Evolutionary conservation across 202 grass and related monocot species (phyloP).

Genomic region (Musa balbisiana): DNA sequence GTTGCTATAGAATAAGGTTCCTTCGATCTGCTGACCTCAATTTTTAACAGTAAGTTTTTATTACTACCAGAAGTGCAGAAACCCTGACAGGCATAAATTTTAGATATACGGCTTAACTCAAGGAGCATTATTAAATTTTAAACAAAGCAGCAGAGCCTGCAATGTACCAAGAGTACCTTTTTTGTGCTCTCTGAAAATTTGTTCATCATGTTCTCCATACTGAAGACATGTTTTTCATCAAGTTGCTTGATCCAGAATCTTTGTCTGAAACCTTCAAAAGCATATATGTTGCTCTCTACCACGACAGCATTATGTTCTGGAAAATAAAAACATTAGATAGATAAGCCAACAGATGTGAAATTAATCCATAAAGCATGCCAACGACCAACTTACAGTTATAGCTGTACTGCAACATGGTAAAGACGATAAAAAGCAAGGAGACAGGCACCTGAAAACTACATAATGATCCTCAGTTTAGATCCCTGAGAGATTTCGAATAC

Average conservation of each 20-base stretch:
- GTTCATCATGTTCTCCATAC: not conserved
- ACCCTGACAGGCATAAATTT: too few relatives aligned
- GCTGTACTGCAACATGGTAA: not conserved
- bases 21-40: too few relatives aligned
- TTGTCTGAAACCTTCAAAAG: slow-evolving; percentile 1
- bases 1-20: too few relatives aligned
- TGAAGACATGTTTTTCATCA: not conserved
- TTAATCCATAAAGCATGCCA: slow-evolving; percentile 1
- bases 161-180: not conserved
- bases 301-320: not conserved
- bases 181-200: not conserved
- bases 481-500: not conserved
- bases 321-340: not conserved
- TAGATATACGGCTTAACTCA: too few relatives aligned
- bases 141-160: too few relatives aligned
- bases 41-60: too few relatives aligned
- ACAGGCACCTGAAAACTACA: slow-evolving; percentile 15
- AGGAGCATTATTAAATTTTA: too few relatives aligned
- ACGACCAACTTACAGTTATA: not conserved
- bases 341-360: not conserved
- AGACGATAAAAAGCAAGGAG: not conserved
- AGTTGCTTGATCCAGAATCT: not conserved
- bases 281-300: not conserved
- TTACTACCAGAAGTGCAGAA: too few relatives aligned
- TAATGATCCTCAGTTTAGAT: slow-evolving; percentile 1